A percentile compares a stretch with the other conserved stretches of the same genome.
Conservation (phyloP, 257 asterid species). For the Prunella vulgaris region DNA sequence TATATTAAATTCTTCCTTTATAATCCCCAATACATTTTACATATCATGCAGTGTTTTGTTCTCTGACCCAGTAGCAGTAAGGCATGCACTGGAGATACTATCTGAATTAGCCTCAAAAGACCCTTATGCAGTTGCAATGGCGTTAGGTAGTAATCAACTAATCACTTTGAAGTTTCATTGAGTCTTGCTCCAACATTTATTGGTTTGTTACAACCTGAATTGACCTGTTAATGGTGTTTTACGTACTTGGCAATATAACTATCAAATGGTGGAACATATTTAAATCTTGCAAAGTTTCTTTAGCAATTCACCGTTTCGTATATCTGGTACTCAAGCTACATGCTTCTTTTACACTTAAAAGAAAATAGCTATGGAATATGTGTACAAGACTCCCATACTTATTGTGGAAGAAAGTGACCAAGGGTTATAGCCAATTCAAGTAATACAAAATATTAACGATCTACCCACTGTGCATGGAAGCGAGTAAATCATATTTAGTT, state of each 20-base stretch:
- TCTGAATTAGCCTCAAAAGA: slow-evolving; percentile 81
- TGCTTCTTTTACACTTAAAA: background rate
- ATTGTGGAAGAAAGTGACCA: background rate
- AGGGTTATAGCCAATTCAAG: background rate
- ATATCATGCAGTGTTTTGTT: slow-evolving; percentile 68
- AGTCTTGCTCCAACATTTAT: slow-evolving; percentile 8
- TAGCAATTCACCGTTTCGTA: background rate
- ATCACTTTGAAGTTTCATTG: slow-evolving; percentile 14
- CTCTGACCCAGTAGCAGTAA: slow-evolving; percentile 94
- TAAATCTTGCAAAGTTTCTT: slow-evolving; percentile 3
- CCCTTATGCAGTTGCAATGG: slow-evolving; percentile 92
- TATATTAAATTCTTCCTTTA: slow-evolving; percentile 10
- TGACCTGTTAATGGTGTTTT: slow-evolving; percentile 7
- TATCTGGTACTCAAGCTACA: slow-evolving; percentile 3
- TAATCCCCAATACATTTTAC: slow-evolving; percentile 14
- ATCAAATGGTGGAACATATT: slow-evolving; percentile 7
- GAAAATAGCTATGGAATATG: background rate
- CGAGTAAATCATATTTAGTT: too few relatives aligned
- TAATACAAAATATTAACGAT: background rate
- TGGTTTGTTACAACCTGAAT: slow-evolving; percentile 5
- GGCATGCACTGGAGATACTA: slow-evolving; percentile 92
- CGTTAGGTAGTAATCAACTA: slow-evolving; percentile 78
- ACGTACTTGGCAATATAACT: background rate
- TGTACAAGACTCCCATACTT: background rate
- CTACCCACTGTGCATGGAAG: background rate